These are phyloP conservation scores for Castanospermum australe DNA, from an alignment of 306 rosid genomes.

Conservation along the genomic window DNA sequence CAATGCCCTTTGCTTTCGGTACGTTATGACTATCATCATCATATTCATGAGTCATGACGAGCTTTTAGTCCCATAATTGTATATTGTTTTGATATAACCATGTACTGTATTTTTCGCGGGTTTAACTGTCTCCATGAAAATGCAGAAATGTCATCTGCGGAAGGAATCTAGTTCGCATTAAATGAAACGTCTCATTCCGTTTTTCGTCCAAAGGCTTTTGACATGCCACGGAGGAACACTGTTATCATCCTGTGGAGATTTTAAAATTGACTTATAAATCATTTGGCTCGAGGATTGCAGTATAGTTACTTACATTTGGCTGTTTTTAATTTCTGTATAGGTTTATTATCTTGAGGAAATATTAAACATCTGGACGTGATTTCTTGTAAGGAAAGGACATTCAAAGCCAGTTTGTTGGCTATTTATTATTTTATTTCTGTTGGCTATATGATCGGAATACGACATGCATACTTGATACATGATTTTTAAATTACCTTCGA, in stretches of 20 bases:
- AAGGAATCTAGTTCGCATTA: conserved; percentile 46
- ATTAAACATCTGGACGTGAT: not conserved
- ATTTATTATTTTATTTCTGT: not conserved
- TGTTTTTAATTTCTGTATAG: not conserved
- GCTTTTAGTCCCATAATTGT: not conserved
- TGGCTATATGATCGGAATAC: not conserved
- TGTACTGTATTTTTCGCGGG: not conserved
- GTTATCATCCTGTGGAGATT: conserved; percentile 7
- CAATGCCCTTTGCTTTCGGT: not conserved
- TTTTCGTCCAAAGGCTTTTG: not conserved
- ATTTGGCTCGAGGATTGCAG: conserved; percentile 18
- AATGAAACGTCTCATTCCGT: conserved; percentile 23
- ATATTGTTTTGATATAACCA: not conserved
- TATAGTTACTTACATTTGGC: not conserved
- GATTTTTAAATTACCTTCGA: not conserved
- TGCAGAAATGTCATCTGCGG: conserved; percentile 69
- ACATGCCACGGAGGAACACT: not conserved
- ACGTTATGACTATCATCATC: not conserved
- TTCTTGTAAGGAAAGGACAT: conserved; percentile 34
- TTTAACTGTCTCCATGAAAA: not conserved
- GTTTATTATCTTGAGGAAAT: not conserved
- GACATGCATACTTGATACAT: not conserved
- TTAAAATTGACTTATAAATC: not conserved
- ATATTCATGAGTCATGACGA: not conserved
- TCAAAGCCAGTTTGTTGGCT: not conserved